Evolutionary conservation across 495 filamentous ascomycete species (phyloP).

Genomic region (Penicillium paxilli): DNA sequence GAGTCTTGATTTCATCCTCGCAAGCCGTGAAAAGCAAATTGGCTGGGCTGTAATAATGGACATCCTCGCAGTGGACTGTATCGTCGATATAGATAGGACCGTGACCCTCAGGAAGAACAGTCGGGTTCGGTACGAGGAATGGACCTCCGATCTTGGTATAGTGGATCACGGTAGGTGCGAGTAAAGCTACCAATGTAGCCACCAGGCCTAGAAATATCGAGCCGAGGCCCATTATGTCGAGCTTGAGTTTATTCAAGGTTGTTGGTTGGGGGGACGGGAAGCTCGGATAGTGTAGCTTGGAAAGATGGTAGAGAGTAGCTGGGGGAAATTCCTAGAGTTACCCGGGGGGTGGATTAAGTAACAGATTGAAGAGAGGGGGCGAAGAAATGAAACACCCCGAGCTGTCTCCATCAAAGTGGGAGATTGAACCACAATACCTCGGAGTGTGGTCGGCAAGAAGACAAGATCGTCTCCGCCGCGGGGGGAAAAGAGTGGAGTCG

Average conservation of each 20-base stretch:
- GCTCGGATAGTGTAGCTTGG: too few species aligned
- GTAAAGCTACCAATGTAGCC: conserved; percentile 30
- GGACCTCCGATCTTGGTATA: conserved; percentile 30
- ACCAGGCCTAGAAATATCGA: conserved; percentile 32
- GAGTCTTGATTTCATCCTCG: conserved; percentile 42
- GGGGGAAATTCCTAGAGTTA: too few species aligned
- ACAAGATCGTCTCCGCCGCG: background rate
- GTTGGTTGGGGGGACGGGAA: too few species aligned
- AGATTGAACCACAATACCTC: background rate
- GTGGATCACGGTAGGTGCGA: conserved; percentile 33
- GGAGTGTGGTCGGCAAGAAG: background rate
- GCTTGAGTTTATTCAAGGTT: background rate
- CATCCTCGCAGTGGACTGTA: conserved; percentile 59
- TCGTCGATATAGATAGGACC: conserved; percentile 46
- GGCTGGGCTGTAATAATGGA: conserved; percentile 54
- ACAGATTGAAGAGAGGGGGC: conserved; percentile 3
- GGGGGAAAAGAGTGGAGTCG: conserved; percentile 1
- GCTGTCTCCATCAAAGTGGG: background rate
- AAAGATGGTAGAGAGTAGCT: too few species aligned
- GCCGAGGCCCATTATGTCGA: conserved; percentile 24
- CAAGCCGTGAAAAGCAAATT: conserved; percentile 58
- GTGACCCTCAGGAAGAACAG: conserved; percentile 33
- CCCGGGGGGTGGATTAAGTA: too few species aligned
- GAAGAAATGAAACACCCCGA: conserved; percentile 1
- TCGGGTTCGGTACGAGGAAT: conserved; percentile 24